phyloP scores from a whole-genome alignment of 139 green algal species.

The Closterium sp. region DNA sequence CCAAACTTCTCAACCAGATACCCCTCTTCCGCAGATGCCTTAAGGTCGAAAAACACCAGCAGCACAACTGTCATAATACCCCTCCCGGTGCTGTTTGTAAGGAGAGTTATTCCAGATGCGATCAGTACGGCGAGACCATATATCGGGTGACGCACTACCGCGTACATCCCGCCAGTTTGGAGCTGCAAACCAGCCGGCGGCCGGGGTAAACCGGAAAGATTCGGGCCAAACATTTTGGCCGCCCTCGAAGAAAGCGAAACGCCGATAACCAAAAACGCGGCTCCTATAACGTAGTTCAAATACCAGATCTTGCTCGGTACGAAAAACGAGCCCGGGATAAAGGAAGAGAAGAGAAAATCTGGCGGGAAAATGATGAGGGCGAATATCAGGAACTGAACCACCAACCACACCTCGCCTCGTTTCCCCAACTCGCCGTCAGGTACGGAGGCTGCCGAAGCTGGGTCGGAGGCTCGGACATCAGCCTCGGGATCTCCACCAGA shows the following conservation, averaged over 20 bases:
- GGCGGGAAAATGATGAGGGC: neutral
- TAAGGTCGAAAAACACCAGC: neutral
- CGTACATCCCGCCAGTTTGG: neutral
- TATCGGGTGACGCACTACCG: neutral
- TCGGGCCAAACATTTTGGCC: neutral
- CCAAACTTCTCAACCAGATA: neutral
- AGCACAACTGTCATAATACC: neutral
- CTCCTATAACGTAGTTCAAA: neutral
- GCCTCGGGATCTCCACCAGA: neutral
- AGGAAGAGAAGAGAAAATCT: neutral
- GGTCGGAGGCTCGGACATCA: neutral
- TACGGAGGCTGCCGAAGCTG: neutral
- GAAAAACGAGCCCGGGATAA: neutral
- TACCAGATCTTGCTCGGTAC: neutral
- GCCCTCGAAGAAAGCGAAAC: neutral
- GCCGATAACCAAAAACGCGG: neutral
- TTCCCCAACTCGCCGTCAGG: neutral
- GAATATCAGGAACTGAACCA: neutral
- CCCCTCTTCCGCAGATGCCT: neutral
- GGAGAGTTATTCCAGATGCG: neutral
- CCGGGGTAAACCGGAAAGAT: neutral
- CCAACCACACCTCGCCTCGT: neutral
- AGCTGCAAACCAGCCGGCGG: neutral
- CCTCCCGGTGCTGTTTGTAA: neutral
- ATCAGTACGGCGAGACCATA: neutral